Base-by-base conservation (phyloP, 257 asterid genomes). In the Echites panduratus region DNA sequence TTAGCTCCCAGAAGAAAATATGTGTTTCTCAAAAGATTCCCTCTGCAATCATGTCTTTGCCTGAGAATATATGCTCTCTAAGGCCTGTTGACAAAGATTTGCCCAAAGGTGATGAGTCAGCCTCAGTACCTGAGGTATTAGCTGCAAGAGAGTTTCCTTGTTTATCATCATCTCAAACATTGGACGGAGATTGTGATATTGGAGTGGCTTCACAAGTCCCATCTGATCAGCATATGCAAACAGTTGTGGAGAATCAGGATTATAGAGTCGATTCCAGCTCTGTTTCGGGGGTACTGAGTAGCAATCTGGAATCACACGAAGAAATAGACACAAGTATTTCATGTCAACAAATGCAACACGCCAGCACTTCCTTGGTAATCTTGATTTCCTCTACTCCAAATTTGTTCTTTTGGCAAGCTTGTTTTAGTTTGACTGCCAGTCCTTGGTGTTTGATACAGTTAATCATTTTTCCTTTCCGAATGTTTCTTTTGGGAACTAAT, bases 11-110 rank as follows among this genome's bases (percentile, higher is more conserved):
- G 68, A 84, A 79, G 73, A 79, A 81, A 73, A 70, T 49, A 78
- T 50, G 47, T 58, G 69, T 80, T 56, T 77, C 88, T 77, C 86
- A 70, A 79, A 84, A 77, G 81, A 79, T 78, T 47, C 85, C 92
- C 72, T 70, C 79, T 17, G 85, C 96, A 65, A 78, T 82, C 77
- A 79, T 81, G 84, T 79, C 92, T 63, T 71, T 86, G 79, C 85
- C 96, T 72, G 86, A 83, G 74, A 83, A 84, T 74, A 71, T 81
- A 72, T 85, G 85, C 85, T 77, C 86, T n/a, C 79, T 73, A 56
- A 72, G 83, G 81, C 89, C 89, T 77, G 66, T 68, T 26, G 73
- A 83, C 66, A 80, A 80, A 75, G 78, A 70, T 74, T 64, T 71
- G 72, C 70, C 68, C 79, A 73, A 73, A 40, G 53, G 79, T 65